A percentile compares a stretch with the other conserved stretches of the same genome.
These are phyloP conservation scores for Westerdykella sp. DNA, from an alignment of 2,329 filamentous ascomycete genomes.

Conservation along the genomic window DNA sequence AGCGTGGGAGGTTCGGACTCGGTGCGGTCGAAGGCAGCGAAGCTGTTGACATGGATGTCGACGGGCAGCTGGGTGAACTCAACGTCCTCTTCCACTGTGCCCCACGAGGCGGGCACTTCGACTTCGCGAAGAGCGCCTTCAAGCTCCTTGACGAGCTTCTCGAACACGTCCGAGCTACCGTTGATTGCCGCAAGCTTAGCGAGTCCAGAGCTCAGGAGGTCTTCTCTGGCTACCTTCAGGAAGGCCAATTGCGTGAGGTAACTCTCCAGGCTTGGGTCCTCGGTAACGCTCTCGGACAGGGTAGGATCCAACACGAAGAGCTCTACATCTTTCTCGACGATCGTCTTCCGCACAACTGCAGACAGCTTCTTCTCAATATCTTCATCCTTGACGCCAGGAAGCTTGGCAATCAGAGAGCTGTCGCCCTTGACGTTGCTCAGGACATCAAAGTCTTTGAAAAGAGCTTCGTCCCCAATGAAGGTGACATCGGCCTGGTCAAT, in stretches of 20 bases:
- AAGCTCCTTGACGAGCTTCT: constrained; percentile 56
- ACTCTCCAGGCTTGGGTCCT: constrained; percentile 55
- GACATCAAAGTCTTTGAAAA: constrained; percentile 73
- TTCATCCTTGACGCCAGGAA: constrained; percentile 76
- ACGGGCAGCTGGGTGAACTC: constrained; percentile 51
- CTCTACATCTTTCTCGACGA: constrained; percentile 63
- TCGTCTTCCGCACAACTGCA: constrained; percentile 59
- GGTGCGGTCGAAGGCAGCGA: constrained; percentile 69
- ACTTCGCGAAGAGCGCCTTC: constrained; percentile 65
- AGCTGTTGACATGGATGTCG: constrained; percentile 72
- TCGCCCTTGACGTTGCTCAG: constrained; percentile 62
- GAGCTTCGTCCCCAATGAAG: constrained; percentile 70
- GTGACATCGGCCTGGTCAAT: constrained; percentile 72
- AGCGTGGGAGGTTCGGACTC: constrained; percentile 62
- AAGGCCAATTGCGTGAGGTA: constrained; percentile 76
- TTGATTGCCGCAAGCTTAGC: constrained; percentile 61
- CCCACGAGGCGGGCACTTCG: constrained; percentile 75
- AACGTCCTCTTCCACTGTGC: constrained; percentile 57
- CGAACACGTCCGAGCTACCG: constrained; percentile 55
- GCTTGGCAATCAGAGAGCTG: constrained; percentile 67
- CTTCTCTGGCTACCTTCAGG: constrained; percentile 66
- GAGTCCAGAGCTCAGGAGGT: constrained; percentile 55
- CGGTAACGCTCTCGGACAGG: constrained; percentile 60
- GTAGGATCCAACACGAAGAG: constrained; percentile 72
- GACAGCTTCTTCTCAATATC: constrained; percentile 85